Evolutionary conservation across 2,329 filamentous ascomycete genomes (phyloP).

Genomic region (Ceratocystis albifundus): DNA sequence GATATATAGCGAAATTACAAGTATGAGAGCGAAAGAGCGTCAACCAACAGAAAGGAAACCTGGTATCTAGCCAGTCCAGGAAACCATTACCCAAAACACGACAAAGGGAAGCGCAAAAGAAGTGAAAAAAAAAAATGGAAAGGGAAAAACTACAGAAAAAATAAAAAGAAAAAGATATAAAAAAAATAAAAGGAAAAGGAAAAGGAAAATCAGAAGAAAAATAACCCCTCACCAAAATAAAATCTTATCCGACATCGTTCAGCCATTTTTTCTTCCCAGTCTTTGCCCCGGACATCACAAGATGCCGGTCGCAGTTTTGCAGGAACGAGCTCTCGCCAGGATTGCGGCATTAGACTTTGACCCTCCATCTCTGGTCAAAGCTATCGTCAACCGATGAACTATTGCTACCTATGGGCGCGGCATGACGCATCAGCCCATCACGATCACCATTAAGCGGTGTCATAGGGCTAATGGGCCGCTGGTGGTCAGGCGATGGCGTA

Average conservation of each 20-base stretch:
- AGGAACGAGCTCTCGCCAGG: too few species aligned
- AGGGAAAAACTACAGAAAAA: constrained; percentile 1
- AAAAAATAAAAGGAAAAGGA: constrained; percentile 8
- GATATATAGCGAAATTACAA: constrained; percentile 8
- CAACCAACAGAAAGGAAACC: constrained; percentile 6
- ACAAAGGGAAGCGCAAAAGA: neutral
- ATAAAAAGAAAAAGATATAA: neutral
- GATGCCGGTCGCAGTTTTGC: neutral
- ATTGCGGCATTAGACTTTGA: neutral
- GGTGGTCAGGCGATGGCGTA: constrained; percentile 13
- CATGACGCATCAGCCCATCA: constrained; percentile 30
- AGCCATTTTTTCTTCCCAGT: constrained; percentile 8
- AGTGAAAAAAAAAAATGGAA: constrained; percentile 3
- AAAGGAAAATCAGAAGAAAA: neutral
- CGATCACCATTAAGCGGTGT: constrained; percentile 25
- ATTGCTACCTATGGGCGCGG: constrained; percentile 30
- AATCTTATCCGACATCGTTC: neutral
- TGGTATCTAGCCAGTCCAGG: neutral
- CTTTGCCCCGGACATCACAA: neutral
- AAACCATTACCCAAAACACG: constrained; percentile 8
- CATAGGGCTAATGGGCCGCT: constrained; percentile 26
- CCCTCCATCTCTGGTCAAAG: neutral
- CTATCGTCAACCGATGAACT: neutral
- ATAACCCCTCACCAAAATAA: neutral
- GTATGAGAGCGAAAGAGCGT: constrained; percentile 1